Base-by-base conservation (phyloP, 2,329 filamentous ascomycete species). In the Pestalotiopsis sp. region DNA sequence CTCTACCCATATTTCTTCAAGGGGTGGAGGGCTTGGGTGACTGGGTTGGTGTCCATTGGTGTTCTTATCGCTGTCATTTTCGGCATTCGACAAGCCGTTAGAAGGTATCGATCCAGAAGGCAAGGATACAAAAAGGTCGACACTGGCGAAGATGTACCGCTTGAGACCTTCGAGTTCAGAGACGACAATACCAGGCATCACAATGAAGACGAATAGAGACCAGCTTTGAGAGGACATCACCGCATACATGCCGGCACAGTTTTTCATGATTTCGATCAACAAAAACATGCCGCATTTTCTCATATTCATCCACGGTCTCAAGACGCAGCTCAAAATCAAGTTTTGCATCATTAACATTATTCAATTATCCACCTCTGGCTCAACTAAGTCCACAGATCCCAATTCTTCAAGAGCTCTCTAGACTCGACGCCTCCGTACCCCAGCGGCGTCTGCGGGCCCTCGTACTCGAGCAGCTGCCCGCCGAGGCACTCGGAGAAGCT, bases 401-500 rank as follows among this genome's bases (percentile, higher is more conserved):
- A 65, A 20, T 65, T 49, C 20, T 65, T 65, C 40, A 65, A 20
- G 11, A 65, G 20, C 13, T 56, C 27, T 25, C 36, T 45, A 9
- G 45, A 49, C 9, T 65, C 62, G 9, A 56, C 38, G 2, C 40
- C 31, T 2, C 59, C 59, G 17, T 62, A 62, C 4, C 25, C 59
- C n/a, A 62, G n/a, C 14, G 59, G 59, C 31, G 27, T 40, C 27
- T 62, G 59, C 59, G 59, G 36, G 9, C 89, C 89, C 75, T 91
- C 89, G 2, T 85, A 84, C 40, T 83, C 82, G 0, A 86, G 56
- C 40, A 90, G 80, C 71, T 91, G 89, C 2, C 89, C 90, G 25
- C 80, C 68, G 72, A 86, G 85, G 73, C 89, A 91, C 13, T 82
- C 82, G 1, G 80, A 79, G 70, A 86, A 91, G 3, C 78, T 75